Conservation (phyloP, 768 basidiomycete genomes). For the Termitomyces sp. region DNA sequence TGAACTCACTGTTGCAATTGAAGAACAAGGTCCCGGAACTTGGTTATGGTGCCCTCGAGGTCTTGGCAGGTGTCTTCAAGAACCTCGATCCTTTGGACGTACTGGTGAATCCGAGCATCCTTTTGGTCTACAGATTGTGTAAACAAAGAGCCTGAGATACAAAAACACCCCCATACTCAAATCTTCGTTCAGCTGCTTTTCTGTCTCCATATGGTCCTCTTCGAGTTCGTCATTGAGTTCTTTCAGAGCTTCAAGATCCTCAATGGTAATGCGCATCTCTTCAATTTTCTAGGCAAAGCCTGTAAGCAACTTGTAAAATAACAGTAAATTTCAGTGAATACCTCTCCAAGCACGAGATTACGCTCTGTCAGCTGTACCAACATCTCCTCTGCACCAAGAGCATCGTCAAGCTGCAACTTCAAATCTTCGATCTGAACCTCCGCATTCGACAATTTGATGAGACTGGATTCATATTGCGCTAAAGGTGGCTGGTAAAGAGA, state of each 20-base stretch:
- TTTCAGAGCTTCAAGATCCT: slow-evolving; percentile 93
- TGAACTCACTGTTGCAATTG: slow-evolving; percentile 69
- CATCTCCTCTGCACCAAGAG: slow-evolving; percentile 93
- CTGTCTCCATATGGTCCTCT: slow-evolving; percentile 92
- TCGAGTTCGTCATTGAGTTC: slow-evolving; percentile 97
- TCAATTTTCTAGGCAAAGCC: slow-evolving; percentile 74
- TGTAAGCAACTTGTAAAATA: not conserved
- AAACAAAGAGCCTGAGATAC: not conserved
- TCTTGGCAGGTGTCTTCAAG: slow-evolving; percentile 82
- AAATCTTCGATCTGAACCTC: slow-evolving; percentile 92
- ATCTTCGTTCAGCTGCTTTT: slow-evolving; percentile 86
- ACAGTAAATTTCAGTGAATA: slow-evolving; percentile 20
- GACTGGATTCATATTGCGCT: slow-evolving; percentile 78
- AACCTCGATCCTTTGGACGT: slow-evolving; percentile 52
- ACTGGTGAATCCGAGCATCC: slow-evolving; percentile 67
- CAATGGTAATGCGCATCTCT: slow-evolving; percentile 93
- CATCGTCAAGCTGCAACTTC: slow-evolving; percentile 91
- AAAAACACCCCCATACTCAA: slow-evolving; percentile 52
- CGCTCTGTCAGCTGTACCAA: slow-evolving; percentile 92
- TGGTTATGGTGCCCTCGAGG: slow-evolving; percentile 79
- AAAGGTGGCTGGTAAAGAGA: not conserved
- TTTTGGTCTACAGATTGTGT: slow-evolving; percentile 45
- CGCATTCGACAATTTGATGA: slow-evolving; percentile 81
- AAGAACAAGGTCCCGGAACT: slow-evolving; percentile 90
- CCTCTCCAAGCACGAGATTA: slow-evolving; percentile 88